Conservation (phyloP, 176 grass and related monocot genomes). For the bread wheat (Triticum aestivum) region IWGSC_CS_RefSeq_v2.1 NC_057797.1:733155942-733156441, state of each 20-base stretch:
- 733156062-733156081: background rate
- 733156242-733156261: slow-evolving; percentile 83
- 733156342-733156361: background rate
- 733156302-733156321: background rate
- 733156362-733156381: background rate
- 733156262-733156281: slow-evolving; percentile 7
- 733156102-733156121: too few relatives aligned
- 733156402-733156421: slow-evolving; percentile 67
- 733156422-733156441: slow-evolving; percentile 52
- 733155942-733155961: background rate
- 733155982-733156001: background rate
- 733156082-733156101: background rate
- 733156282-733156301: background rate
- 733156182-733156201: slow-evolving; percentile 59
- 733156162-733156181: slow-evolving; percentile 44
- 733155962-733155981: background rate
- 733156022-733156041: background rate
- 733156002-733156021: background rate
- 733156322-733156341: background rate
- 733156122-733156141: background rate
- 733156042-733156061: background rate
- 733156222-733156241: slow-evolving; percentile 94
- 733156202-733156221: slow-evolving; percentile 79
- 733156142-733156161: background rate
- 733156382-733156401: slow-evolving; percentile 42